phyloP scores from a whole-genome alignment of 2,329 filamentous ascomycete genomes.

The Penicillium corylophilum region DNA sequence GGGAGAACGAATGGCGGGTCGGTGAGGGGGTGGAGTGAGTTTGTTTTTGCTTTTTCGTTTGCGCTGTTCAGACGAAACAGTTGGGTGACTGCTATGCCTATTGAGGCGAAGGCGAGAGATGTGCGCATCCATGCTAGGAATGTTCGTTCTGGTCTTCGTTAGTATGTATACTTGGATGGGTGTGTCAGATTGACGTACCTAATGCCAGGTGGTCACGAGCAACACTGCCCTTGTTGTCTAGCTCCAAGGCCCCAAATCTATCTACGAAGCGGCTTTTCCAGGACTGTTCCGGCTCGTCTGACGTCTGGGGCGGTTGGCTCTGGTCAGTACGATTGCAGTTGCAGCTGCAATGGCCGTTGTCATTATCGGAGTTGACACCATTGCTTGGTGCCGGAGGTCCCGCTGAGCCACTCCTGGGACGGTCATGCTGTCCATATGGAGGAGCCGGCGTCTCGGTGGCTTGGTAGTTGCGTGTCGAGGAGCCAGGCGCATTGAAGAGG shows the following conservation, averaged over 20 bases:
- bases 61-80: slow-evolving; percentile 64
- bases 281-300: slow-evolving; percentile 18
- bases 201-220: slow-evolving; percentile 65
- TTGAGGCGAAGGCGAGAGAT: slow-evolving; percentile 63
- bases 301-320: slow-evolving; percentile 4
- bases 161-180: not conserved
- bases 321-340: not conserved
- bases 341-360: not conserved
- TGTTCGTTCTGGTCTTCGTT: slow-evolving; percentile 56
- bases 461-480: slow-evolving; percentile 32
- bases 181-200: slow-evolving; percentile 40
- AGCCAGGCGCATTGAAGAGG: slow-evolving; percentile 27
- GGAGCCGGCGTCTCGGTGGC: slow-evolving; percentile 23
- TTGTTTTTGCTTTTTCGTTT: slow-evolving; percentile 25
- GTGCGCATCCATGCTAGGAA: slow-evolving; percentile 68
- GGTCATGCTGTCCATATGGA: not conserved
- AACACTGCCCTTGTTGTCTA: slow-evolving; percentile 67
- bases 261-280: slow-evolving; percentile 54
- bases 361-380: slow-evolving; percentile 1
- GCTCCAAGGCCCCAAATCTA: slow-evolving; percentile 61
- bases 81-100: slow-evolving; percentile 66
- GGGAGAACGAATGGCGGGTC: slow-evolving; percentile 14
- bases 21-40: not conserved
- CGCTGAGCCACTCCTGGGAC: slow-evolving; percentile 9
- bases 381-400: slow-evolving; percentile 5